Evolutionary conservation across 257 asterid genomes (phyloP).

Genomic region (Apocynum venetum): DNA sequence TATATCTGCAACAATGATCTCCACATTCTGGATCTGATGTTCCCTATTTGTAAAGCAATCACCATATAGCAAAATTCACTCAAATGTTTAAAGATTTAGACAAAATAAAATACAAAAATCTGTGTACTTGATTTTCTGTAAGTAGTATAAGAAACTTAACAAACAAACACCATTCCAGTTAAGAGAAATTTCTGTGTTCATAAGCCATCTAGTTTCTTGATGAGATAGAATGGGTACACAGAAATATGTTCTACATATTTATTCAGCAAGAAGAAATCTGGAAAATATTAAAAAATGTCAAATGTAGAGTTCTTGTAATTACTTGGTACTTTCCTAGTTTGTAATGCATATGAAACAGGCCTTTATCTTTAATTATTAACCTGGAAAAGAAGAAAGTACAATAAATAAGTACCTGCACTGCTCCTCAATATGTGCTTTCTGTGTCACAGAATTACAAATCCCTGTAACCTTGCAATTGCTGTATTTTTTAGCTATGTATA

Average conservation of each 20-base stretch:
- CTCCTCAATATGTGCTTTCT: conserved; percentile 67
- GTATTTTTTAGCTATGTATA: conserved; percentile 68
- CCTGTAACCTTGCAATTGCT: conserved; percentile 73
- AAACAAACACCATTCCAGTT: not conserved
- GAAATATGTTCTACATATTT: not conserved
- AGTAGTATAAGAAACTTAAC: too few relatives aligned
- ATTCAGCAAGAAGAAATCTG: not conserved
- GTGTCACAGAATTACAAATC: conserved; percentile 85
- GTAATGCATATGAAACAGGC: not conserved
- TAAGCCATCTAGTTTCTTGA: not conserved
- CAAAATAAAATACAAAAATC: not conserved
- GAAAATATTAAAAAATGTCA: not conserved
- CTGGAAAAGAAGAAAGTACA: not conserved
- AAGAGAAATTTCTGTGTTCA: not conserved
- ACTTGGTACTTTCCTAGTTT: not conserved
- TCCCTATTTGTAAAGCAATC: conserved; percentile 31
- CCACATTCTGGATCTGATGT: conserved; percentile 61
- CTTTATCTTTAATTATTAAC: not conserved
- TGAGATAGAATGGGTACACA: not conserved
- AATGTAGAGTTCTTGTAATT: not conserved
- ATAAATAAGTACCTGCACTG: conserved; percentile 52
- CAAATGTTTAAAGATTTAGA: not conserved
- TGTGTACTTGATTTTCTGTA: not conserved
- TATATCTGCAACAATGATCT: conserved; percentile 77
- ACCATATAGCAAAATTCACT: not conserved